Conservation (phyloP, 2,329 filamentous ascomycete genomes). For the Aureobasidium zeae region DNA sequence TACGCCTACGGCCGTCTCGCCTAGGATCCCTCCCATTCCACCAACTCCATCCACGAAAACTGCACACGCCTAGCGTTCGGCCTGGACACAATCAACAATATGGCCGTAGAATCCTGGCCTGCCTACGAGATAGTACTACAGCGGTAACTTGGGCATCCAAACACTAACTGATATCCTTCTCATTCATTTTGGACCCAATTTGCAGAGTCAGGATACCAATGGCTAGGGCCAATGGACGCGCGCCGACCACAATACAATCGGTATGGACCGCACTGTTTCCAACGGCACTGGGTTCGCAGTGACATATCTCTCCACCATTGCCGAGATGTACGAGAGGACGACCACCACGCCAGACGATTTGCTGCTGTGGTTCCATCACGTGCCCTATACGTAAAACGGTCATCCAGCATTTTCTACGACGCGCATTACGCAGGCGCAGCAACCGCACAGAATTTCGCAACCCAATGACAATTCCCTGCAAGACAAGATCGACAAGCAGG, state of each 20-base stretch:
- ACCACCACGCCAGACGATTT: conserved; percentile 58
- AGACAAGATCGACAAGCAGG: conserved; percentile 50
- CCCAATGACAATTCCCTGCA: conserved; percentile 46
- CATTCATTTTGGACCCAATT: conserved; percentile 59
- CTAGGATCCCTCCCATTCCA: conserved; percentile 49
- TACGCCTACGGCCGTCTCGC: conserved; percentile 60
- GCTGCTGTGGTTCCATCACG: conserved; percentile 66
- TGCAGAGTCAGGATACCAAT: conserved; percentile 56
- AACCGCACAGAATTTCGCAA: conserved; percentile 50
- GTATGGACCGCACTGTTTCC: conserved; percentile 61
- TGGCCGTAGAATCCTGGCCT: conserved; percentile 61
- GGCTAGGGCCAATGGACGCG: conserved; percentile 66
- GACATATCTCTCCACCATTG: conserved; percentile 56
- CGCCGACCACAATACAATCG: conserved; percentile 49
- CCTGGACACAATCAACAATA: conserved; percentile 48
- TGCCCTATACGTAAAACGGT: conserved; percentile 61
- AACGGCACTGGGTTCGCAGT: conserved; percentile 59
- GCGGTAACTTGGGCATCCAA: conserved; percentile 60
- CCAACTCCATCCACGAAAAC: conserved; percentile 47
- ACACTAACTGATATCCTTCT: conserved; percentile 60
- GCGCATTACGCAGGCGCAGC: conserved; percentile 52
- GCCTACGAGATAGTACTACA: conserved; percentile 64
- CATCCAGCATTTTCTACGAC: conserved; percentile 58
- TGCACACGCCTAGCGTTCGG: conserved; percentile 63
- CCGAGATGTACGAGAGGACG: conserved; percentile 48